Percentiles rank a stretch among this genome's conserved stretches.
phyloP scores from a whole-genome alignment of 768 basidiomycete genomes.

The Clitopilus hobsonii region DNA sequence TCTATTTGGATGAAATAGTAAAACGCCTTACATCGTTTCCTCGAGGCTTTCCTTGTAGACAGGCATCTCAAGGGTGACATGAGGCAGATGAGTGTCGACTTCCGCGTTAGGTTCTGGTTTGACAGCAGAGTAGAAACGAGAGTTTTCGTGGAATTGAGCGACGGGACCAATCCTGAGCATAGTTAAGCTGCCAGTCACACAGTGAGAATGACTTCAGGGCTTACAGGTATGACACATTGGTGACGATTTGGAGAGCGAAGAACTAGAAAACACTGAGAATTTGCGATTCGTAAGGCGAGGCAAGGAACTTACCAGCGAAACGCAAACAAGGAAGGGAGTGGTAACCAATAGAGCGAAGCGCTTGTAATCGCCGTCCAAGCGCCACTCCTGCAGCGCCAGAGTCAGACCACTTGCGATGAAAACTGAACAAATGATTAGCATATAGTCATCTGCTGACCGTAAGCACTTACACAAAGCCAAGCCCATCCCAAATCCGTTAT shows the following conservation, averaged over 20 bases:
- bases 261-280: conserved; percentile 42
- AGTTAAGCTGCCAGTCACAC: not conserved
- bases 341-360: conserved; percentile 67
- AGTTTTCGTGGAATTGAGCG: conserved; percentile 82
- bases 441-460: conserved; percentile 1
- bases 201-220: conserved; percentile 13
- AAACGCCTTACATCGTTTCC: conserved; percentile 69
- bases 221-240: conserved; percentile 63
- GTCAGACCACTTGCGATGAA: conserved; percentile 62
- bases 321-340: conserved; percentile 68
- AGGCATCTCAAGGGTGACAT: conserved; percentile 78
- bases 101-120: conserved; percentile 57
- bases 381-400: conserved; percentile 60
- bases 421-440: conserved; percentile 31
- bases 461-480: conserved; percentile 57
- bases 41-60: conserved; percentile 86
- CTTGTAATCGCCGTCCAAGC: conserved; percentile 55
- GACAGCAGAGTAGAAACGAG: conserved; percentile 73
- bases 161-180: conserved; percentile 67
- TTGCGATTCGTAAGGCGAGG: not conserved
- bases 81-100: conserved; percentile 62
- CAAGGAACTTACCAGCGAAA: conserved; percentile 51
- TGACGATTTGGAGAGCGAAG: conserved; percentile 66
- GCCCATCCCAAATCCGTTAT: conserved; percentile 65
- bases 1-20: conserved; percentile 1